Evolutionary conservation across 441 rosid species (phyloP), one percentile per base, ranked within the genome.

Genomic region (Adansonia rubrostipa): DNA sequence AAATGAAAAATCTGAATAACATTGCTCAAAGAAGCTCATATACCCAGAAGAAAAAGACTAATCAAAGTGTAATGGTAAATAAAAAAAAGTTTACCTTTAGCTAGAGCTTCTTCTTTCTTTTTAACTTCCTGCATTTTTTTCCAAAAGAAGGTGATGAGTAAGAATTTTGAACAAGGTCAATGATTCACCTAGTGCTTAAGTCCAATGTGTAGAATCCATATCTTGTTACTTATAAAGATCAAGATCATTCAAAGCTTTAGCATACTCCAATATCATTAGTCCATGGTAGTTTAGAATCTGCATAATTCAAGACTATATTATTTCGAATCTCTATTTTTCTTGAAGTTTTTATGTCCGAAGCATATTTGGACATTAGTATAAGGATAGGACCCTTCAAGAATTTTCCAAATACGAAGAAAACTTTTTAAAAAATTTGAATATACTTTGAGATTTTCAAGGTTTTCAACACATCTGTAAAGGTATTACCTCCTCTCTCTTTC

Each of bases 41-140:
- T 22, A 3, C 64, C 64, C 14, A 15, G 6, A 48, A 47, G 51
- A 9, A 17, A 24, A 15, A 63, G 20, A 36, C 9, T 28, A 65
- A 10, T 56, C 1, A 19, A 61, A 44, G 4, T 13, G 10, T 14
- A 28, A 17, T 15, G 19, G 28, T 0, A 11, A 42, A 36, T 19
- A 20, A 8, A 20, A 15, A 5, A 5, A 13, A 10, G 22, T 42
- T 36, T 53, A 93, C 98, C 95, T 86, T 88, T 83, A 58, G 97
- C 89, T 72, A 94, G 91, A 83, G 94, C 97, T 74, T 93, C 97
- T 86, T 93, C 97, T 86, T 78, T 88, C 79, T 92, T 81, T 80
- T 82, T 91, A 17, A 95, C 85, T 28, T 95, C 97, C 97, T 91
- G 85, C 80, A 78, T 20, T 13, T 76, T 45, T 24, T 1, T 79